Percentiles rank a stretch among this genome's conserved stretches.
Conservation (phyloP, 116 monocot species). For the Phalaenopsis hybrid region DNA sequence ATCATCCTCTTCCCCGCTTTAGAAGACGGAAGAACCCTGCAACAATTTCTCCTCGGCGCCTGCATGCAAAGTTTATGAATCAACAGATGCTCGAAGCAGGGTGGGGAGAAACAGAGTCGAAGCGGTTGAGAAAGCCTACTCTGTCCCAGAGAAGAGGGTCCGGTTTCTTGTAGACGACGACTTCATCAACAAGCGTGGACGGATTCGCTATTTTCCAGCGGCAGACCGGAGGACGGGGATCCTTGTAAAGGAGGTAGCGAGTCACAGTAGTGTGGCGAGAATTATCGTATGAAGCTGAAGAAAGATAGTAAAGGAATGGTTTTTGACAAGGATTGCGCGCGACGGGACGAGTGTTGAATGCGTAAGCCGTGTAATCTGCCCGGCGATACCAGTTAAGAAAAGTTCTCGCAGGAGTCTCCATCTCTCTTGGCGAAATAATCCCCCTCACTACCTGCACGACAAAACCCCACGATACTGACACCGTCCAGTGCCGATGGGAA, state of each 20-base stretch:
- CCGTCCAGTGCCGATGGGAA: slow-evolving; percentile 39
- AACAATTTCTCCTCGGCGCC: slow-evolving; percentile 97
- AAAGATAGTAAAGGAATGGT: slow-evolving; percentile 64
- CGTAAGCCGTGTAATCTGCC: slow-evolving; percentile 73
- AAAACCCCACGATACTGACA: slow-evolving; percentile 88
- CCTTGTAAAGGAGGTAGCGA: slow-evolving; percentile 25
- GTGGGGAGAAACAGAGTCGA: background rate
- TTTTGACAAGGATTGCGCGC: slow-evolving; percentile 69
- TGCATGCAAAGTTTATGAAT: slow-evolving; percentile 16
- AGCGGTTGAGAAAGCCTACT: slow-evolving; percentile 20
- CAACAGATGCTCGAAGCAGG: background rate
- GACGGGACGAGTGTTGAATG: slow-evolving; percentile 79
- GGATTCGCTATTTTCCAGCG: slow-evolving; percentile 55
- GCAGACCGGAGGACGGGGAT: slow-evolving; percentile 31
- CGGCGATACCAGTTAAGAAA: slow-evolving; percentile 83
- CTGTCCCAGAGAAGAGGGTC: slow-evolving; percentile 75
- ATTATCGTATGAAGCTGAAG: slow-evolving; percentile 16
- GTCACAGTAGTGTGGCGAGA: slow-evolving; percentile 35
- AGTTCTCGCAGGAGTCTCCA: slow-evolving; percentile 78
- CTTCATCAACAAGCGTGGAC: slow-evolving; percentile 21
- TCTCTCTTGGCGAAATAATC: slow-evolving; percentile 72
- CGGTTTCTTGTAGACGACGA: slow-evolving; percentile 68
- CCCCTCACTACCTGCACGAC: slow-evolving; percentile 61
- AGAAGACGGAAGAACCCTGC: slow-evolving; percentile 37
- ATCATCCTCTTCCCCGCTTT: slow-evolving; percentile 30